These are phyloP conservation scores for Chalaropsis thielavioides DNA, from an alignment of 2,329 filamentous ascomycete genomes.

Conservation along the genomic window DNA sequence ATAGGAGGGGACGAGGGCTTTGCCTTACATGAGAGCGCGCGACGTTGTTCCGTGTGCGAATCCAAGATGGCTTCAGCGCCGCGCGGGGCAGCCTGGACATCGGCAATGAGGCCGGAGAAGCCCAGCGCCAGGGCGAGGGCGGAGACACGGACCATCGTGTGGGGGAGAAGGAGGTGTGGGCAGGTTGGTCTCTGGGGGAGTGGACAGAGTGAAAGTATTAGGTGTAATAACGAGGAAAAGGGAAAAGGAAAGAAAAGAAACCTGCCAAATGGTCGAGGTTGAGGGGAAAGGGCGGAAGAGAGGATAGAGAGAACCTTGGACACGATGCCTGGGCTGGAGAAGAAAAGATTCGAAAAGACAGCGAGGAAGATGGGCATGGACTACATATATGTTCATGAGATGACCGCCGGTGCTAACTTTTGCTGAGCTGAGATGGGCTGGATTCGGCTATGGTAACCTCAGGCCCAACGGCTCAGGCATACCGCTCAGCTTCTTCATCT, in stretches of 20 bases:
- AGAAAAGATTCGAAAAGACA: background rate
- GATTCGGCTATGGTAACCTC: background rate
- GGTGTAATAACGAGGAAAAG: background rate
- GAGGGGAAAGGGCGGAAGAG: background rate
- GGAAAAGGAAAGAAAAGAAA: background rate
- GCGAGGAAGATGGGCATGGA: background rate
- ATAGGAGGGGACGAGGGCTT: background rate
- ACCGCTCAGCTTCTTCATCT: background rate
- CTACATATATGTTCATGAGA: background rate
- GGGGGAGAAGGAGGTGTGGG: background rate
- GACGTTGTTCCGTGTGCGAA: background rate
- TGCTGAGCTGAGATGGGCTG: background rate
- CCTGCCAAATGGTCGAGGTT: background rate
- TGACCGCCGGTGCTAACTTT: too few species aligned
- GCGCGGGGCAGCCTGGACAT: background rate
- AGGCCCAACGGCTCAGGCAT: background rate
- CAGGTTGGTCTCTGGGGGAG: background rate
- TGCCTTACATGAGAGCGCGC: constrained; percentile 3
- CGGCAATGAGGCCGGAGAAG: background rate
- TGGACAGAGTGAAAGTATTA: background rate
- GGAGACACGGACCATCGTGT: background rate
- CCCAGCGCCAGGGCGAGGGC: background rate
- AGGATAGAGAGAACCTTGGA: constrained; percentile 3
- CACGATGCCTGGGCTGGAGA: constrained; percentile 3
- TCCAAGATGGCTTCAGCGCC: background rate